Conservation (phyloP, 1,139 yeast species). For the Candida sanyaensis region DNA sequence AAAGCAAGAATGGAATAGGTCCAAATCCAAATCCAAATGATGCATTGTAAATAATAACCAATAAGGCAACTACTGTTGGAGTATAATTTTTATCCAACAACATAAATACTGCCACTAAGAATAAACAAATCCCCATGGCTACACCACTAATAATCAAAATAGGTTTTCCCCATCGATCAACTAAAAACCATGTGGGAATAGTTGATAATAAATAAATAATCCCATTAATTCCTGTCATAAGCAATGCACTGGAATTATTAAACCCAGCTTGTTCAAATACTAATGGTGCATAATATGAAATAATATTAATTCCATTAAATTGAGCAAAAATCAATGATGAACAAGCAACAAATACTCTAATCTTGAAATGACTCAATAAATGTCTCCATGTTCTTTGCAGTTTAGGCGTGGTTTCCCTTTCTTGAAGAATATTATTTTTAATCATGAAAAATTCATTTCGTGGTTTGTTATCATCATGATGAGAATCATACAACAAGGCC, state of each 20-base stretch:
- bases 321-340: slow-evolving; percentile 57
- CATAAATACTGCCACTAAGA: slow-evolving; percentile 43
- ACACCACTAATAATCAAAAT: slow-evolving; percentile 51
- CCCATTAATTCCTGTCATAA: slow-evolving; percentile 57
- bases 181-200: slow-evolving; percentile 56
- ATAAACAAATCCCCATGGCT: slow-evolving; percentile 47
- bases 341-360: slow-evolving; percentile 49
- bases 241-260: slow-evolving; percentile 47
- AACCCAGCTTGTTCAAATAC: slow-evolving; percentile 57
- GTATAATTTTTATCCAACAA: slow-evolving; percentile 38
- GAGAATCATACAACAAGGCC: slow-evolving; percentile 73
- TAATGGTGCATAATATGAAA: slow-evolving; percentile 57
- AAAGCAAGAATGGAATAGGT: slow-evolving; percentile 55
- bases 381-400: slow-evolving; percentile 47
- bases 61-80: slow-evolving; percentile 46
- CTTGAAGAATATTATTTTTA: slow-evolving; percentile 71
- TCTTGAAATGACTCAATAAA: slow-evolving; percentile 39
- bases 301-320: slow-evolving; percentile 57
- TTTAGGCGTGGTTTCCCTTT: slow-evolving; percentile 42
- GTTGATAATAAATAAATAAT: slow-evolving; percentile 50
- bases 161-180: slow-evolving; percentile 63
- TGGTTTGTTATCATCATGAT: slow-evolving; percentile 48
- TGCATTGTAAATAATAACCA: slow-evolving; percentile 53
- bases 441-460: slow-evolving; percentile 66
- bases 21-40: slow-evolving; percentile 61